phyloP scores from a whole-genome alignment of 139 green algal genomes.

The Ulvella scutata region DNA sequence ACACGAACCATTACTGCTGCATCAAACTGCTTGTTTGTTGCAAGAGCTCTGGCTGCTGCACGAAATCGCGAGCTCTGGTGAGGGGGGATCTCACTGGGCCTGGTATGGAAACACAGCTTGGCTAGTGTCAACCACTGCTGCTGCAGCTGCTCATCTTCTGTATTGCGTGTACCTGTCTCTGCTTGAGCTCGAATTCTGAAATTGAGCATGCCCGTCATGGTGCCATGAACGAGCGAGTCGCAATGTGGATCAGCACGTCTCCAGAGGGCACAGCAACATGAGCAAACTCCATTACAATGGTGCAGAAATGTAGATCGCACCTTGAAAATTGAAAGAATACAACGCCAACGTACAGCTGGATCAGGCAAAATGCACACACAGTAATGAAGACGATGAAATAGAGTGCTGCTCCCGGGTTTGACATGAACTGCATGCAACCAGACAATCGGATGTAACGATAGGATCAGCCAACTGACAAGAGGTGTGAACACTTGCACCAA shows the following conservation, averaged over 20 bases:
- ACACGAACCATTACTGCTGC: background rate
- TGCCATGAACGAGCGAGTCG: no score
- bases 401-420: conserved; percentile 47
- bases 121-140: conserved; percentile 50
- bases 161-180: background rate
- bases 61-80: background rate
- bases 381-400: conserved; percentile 60
- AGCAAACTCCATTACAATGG: no score
- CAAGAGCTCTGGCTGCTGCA: background rate
- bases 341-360: conserved; percentile 74
- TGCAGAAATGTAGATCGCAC: conserved; percentile 50
- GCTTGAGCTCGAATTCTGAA: background rate
- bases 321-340: conserved; percentile 70
- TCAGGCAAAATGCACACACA: conserved; percentile 57
- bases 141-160: background rate
- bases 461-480: no score
- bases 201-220: no score
- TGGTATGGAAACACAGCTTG: conserved; percentile 46
- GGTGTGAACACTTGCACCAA: no score
- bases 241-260: no score
- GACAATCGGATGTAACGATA: no score
- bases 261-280: background rate
- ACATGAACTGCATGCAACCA: conserved; percentile 11
- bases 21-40: background rate
- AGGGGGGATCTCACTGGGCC: background rate